Conservation (phyloP, 78 protist genomes). For the Cavenderia fasciculata region DNA sequence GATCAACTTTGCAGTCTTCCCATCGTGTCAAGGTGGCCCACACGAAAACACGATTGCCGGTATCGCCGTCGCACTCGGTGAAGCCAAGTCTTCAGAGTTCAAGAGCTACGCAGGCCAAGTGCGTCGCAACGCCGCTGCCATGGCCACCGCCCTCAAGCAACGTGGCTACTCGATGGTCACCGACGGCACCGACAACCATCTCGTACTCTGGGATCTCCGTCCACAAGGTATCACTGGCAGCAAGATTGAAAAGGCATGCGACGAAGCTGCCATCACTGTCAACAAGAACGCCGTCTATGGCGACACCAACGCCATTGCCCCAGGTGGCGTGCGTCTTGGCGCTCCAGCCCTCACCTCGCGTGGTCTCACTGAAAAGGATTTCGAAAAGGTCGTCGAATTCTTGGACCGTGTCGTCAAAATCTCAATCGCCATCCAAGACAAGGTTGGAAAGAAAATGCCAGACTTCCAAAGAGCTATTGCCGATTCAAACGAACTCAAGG, state of each 20-base stretch:
- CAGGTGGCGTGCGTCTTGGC: conserved; percentile 97
- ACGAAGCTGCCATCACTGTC: conserved; percentile 91
- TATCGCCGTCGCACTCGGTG: conserved; percentile 93
- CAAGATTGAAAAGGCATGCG: conserved; percentile 94
- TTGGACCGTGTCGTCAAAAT: conserved; percentile 89
- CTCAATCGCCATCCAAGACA: conserved; percentile 81
- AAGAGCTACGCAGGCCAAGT: conserved; percentile 90
- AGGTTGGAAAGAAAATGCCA: conserved; percentile 83
- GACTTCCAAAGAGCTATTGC: conserved; percentile 67
- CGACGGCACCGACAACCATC: conserved; percentile 99
- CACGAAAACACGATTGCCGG: conserved; percentile 99
- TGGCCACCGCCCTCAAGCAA: conserved; percentile 86
- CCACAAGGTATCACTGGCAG: conserved; percentile 94
- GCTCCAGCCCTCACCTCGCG: conserved; percentile 98
- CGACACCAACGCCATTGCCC: conserved; percentile 94
- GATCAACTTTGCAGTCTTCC: conserved; percentile 97
- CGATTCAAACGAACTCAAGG: conserved; percentile 19
- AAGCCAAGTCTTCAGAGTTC: conserved; percentile 92
- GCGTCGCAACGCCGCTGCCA: conserved; percentile 83
- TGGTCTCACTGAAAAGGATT: conserved; percentile 92
- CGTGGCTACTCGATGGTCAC: conserved; percentile 94
- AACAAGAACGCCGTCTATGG: conserved; percentile 99
- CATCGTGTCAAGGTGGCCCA: conserved; percentile 99
- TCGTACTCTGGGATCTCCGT: conserved; percentile 96
- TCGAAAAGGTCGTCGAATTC: conserved; percentile 92